Evolutionary conservation across 495 filamentous ascomycete species (phyloP).

Genomic region (Cercophora scortea): DNA sequence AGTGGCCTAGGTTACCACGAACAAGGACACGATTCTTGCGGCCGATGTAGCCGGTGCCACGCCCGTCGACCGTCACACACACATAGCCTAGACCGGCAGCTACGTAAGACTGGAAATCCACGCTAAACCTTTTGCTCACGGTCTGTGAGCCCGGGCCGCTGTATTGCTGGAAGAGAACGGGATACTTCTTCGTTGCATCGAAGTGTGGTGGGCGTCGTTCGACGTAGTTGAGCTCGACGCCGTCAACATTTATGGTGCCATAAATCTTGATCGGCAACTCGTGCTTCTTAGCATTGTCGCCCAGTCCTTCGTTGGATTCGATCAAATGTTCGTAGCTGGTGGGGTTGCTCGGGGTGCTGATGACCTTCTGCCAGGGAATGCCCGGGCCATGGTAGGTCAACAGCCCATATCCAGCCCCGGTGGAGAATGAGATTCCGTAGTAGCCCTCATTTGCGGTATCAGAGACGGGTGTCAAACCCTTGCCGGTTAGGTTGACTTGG

Average conservation of each 20-base stretch:
- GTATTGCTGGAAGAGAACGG: constrained; percentile 90
- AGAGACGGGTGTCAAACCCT: constrained; percentile 61
- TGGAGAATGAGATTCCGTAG: constrained; percentile 80
- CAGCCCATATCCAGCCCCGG: constrained; percentile 69
- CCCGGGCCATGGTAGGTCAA: constrained; percentile 75
- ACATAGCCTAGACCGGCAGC: constrained; percentile 85
- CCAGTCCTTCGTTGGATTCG: constrained; percentile 68
- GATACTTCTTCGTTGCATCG: constrained; percentile 75
- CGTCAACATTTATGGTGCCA: constrained; percentile 66
- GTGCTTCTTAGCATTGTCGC: constrained; percentile 59
- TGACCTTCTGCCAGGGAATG: constrained; percentile 87
- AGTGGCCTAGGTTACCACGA: constrained; percentile 75
- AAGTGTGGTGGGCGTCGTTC: constrained; percentile 91
- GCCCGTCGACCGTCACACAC: constrained; percentile 88
- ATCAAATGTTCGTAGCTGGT: constrained; percentile 57
- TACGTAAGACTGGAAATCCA: constrained; percentile 89
- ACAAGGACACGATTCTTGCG: constrained; percentile 74
- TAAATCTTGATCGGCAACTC: constrained; percentile 83
- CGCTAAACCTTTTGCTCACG: constrained; percentile 70
- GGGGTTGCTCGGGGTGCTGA: constrained; percentile 68
- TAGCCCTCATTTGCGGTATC: constrained; percentile 74
- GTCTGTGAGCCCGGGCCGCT: constrained; percentile 83
- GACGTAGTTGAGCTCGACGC: constrained; percentile 71
- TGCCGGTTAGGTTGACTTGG: constrained; percentile 71
- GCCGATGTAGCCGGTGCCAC: constrained; percentile 87